Conservation (phyloP, 441 rosid genomes). For the Isatis lusitanica region DNA sequence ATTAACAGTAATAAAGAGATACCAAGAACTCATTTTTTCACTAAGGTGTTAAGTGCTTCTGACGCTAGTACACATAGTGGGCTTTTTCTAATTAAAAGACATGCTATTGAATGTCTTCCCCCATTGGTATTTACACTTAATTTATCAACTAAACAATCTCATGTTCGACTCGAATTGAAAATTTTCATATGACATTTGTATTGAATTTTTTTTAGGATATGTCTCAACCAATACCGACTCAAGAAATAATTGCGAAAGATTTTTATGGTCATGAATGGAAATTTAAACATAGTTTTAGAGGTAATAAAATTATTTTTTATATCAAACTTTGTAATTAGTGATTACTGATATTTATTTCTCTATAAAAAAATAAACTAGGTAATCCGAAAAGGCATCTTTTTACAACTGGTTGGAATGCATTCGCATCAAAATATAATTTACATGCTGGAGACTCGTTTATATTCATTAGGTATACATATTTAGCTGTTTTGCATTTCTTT, state of each 20-base stretch:
- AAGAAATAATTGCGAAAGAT: neutral
- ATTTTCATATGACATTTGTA: neutral
- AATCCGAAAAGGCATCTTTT: neutral
- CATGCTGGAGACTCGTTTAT: neutral
- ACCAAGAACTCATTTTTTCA: conserved; percentile 38
- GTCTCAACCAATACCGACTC: neutral
- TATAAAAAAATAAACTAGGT: neutral
- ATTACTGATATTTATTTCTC: neutral
- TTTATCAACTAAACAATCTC: neutral
- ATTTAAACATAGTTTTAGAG: neutral
- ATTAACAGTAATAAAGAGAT: conserved; percentile 25
- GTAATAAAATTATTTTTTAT: neutral
- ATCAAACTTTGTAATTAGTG: neutral
- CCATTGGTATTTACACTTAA: neutral
- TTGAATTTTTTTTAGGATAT: neutral
- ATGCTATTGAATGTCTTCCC: conserved; percentile 60
- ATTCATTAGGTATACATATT: neutral
- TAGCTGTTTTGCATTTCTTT: too few species aligned
- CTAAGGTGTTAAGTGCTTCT: conserved; percentile 51
- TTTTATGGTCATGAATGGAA: neutral
- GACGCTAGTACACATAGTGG: conserved; percentile 52
- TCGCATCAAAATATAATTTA: neutral
- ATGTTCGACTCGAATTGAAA: neutral
- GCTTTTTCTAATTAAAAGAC: conserved; percentile 45
- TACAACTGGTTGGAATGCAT: neutral